Base-by-base conservation (phyloP, 2,329 filamentous ascomycete genomes). In the Sordariomycetes sp. region DNA sequence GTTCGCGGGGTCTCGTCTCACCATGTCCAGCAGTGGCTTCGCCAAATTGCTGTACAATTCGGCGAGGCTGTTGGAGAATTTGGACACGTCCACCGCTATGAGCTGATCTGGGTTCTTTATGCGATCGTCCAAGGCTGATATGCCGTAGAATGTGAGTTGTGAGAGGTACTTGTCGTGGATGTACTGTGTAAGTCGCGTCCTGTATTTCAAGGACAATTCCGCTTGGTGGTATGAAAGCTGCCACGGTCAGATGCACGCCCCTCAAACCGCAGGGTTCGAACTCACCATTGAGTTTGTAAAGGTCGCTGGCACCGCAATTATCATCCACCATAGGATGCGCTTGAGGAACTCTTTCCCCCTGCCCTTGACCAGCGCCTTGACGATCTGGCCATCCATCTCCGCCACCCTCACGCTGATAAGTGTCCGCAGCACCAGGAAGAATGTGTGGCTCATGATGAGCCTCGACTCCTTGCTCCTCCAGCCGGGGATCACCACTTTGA, bases 41-140 rank as follows among this genome's bases (percentile, higher is more conserved):
- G 92, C 92, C 24, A 98, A 65, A 53, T 96, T 96, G 42, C 88
- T 94, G 59, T 98, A 98, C 6, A 98, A 65, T 56, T 96, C 90
- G 2, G 92, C 90, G 40, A 96, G 62, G 47, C 86, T 94, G 56
- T 94, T 94, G 18, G 88, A 92, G 64, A 98, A 98, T 49, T 92
- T 90, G 40, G 88, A 84, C 8, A 98, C 86, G 54, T 98, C 92
- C 19, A 96, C 90, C 0, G 90, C 92, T 47, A 98, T 94, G 28
- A 98, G 73, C 61, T 98, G 92, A 53, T 98, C 92, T 4, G 92
- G 86, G 52, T 98, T 98, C 68, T 95, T 94, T 70, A 98, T 94
- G 53, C 92, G 79, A 55, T 98, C 92, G 50, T 98, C 92, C 23
- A 98, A 70, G 0, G 92, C 87, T 1, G 88, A 93, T 34, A 98